phyloP scores from a whole-genome alignment of 2,329 filamentous ascomycete species.

The Ceratocystis colombiana region DNA sequence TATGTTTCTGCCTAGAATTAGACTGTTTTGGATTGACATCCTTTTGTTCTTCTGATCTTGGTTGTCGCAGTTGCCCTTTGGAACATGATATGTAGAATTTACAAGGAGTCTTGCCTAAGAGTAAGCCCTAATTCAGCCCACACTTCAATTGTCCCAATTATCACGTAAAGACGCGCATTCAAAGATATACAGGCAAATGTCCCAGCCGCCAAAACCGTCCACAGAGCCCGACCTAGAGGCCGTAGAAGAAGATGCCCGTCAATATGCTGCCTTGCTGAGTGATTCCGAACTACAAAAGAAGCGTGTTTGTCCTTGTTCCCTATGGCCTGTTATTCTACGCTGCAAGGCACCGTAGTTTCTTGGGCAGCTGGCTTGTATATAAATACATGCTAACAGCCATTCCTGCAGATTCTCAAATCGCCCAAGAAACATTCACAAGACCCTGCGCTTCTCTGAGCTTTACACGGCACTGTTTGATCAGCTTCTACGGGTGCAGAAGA shows the following conservation, averaged over 20 bases:
- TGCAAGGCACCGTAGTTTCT: background rate
- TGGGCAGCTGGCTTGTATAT: background rate
- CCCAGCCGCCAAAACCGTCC: background rate
- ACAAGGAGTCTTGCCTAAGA: background rate
- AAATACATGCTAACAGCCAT: conserved; percentile 27
- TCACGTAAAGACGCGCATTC: background rate
- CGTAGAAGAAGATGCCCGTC: conserved; percentile 42
- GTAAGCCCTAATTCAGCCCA: background rate
- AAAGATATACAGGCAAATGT: background rate
- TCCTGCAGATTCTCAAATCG: conserved; percentile 63
- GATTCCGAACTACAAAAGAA: conserved; percentile 39
- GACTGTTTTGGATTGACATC: background rate
- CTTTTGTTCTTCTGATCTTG: background rate
- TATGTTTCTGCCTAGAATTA: background rate
- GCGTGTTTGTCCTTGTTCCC: conserved; percentile 29
- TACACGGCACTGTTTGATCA: conserved; percentile 74
- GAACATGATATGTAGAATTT: too few species aligned
- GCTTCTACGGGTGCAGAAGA: conserved; percentile 65
- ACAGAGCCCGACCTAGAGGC: conserved; percentile 35
- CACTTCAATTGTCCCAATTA: background rate
- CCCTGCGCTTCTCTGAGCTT: conserved; percentile 71
- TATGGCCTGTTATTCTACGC: background rate
- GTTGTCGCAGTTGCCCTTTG: background rate
- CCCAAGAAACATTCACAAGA: conserved; percentile 68
- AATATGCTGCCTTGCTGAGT: conserved; percentile 38